These are phyloP conservation scores for Paecilomyces sp. DNA, from an alignment of 2,329 filamentous ascomycete genomes.

Conservation along the genomic window DNA sequence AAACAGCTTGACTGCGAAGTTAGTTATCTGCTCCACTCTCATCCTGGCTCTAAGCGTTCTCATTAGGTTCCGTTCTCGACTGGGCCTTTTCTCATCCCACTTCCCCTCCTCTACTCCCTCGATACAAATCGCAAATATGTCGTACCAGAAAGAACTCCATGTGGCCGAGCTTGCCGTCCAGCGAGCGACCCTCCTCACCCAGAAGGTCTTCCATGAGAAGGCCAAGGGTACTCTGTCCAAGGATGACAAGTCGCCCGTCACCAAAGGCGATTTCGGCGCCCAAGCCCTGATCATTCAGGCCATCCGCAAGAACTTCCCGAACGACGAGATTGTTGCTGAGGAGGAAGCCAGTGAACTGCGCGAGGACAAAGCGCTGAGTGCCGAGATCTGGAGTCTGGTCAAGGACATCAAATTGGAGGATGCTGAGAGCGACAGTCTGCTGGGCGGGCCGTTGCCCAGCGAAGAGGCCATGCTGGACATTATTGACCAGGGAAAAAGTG, in stretches of 20 bases:
- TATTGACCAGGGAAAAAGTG: slow-evolving; percentile 47
- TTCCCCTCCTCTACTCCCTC: slow-evolving; percentile 14
- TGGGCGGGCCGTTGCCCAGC: slow-evolving; percentile 62
- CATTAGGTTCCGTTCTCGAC: slow-evolving; percentile 30
- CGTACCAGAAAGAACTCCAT: slow-evolving; percentile 70
- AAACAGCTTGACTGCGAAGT: slow-evolving; percentile 19
- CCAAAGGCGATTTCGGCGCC: slow-evolving; percentile 94
- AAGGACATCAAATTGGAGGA: slow-evolving; percentile 63
- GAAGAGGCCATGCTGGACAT: slow-evolving; percentile 55
- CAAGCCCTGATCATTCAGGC: slow-evolving; percentile 93
- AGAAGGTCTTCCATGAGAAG: slow-evolving; percentile 75
- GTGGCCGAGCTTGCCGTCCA: slow-evolving; percentile 85
- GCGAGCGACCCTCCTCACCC: slow-evolving; percentile 68
- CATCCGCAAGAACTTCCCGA: slow-evolving; percentile 80
- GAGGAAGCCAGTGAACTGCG: slow-evolving; percentile 82
- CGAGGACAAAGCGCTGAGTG: slow-evolving; percentile 59
- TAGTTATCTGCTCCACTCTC: slow-evolving; percentile 29
- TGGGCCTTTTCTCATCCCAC: slow-evolving; percentile 30
- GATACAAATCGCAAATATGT: slow-evolving; percentile 26
- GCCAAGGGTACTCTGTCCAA: slow-evolving; percentile 93
- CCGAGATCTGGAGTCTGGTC: slow-evolving; percentile 80
- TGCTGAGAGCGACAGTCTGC: slow-evolving; percentile 54
- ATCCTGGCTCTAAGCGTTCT: slow-evolving; percentile 38
- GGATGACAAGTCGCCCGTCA: slow-evolving; percentile 92
- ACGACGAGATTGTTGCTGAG: slow-evolving; percentile 88